Evolutionary conservation across 2,329 filamentous ascomycete species (phyloP).

Genomic region (Trichoderma harzianum): DNA sequence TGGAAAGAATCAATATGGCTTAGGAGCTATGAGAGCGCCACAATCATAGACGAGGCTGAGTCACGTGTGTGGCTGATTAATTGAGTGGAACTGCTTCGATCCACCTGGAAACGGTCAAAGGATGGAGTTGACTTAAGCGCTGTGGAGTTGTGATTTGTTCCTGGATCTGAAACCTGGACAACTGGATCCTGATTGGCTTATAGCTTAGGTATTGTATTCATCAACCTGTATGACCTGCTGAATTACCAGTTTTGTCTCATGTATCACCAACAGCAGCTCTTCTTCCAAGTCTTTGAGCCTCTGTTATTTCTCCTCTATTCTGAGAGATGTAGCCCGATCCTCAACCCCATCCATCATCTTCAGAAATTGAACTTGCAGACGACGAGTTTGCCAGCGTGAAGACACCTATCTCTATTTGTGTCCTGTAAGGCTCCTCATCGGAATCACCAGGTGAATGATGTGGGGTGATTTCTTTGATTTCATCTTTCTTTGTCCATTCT

Average conservation of each 20-base stretch:
- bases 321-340: not conserved
- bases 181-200: not conserved
- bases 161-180: not conserved
- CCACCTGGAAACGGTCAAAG: not conserved
- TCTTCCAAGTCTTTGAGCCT: not conserved
- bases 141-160: not conserved
- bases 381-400: not conserved
- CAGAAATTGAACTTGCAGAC: not conserved
- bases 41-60: slow-evolving; percentile 21
- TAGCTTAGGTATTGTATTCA: not conserved
- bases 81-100: slow-evolving; percentile 12
- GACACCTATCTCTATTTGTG: not conserved
- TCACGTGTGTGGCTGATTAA: slow-evolving; percentile 35
- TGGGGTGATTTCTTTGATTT: not conserved
- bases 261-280: not conserved
- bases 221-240: not conserved
- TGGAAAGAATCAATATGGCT: slow-evolving; percentile 22
- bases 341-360: not conserved
- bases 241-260: not conserved
- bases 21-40: slow-evolving; percentile 24
- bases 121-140: not conserved
- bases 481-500: not conserved
- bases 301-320: not conserved
- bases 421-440: not conserved
- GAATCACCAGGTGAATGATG: not conserved